These are phyloP conservation scores for Kwoniella bestiolae DNA, from an alignment of 768 basidiomycete species.

Conservation along the genomic window DNA sequence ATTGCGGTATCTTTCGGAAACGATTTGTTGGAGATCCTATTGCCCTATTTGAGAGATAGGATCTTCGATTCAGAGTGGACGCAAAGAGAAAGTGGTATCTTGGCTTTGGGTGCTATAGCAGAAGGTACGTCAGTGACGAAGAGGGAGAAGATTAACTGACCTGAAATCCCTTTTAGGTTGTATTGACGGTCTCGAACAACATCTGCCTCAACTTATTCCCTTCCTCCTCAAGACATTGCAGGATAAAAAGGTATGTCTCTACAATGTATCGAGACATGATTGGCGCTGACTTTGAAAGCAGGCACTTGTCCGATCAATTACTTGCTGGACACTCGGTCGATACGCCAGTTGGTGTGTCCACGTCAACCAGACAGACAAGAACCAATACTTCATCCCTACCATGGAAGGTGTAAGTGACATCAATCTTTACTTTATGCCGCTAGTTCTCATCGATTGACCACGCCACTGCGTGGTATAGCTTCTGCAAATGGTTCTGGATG, in stretches of 20 bases:
- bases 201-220: slow-evolving; percentile 88
- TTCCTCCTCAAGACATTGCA: slow-evolving; percentile 88
- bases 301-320: slow-evolving; percentile 97
- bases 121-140: slow-evolving; percentile 69
- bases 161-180: slow-evolving; percentile 67
- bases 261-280: not conserved
- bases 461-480: slow-evolving; percentile 64
- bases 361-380: slow-evolving; percentile 80
- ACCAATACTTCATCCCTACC: slow-evolving; percentile 88
- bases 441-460: not conserved
- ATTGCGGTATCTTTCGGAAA: slow-evolving; percentile 88
- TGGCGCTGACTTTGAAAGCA: slow-evolving; percentile 52
- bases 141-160: too few relatives aligned
- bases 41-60: slow-evolving; percentile 88
- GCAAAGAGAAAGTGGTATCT: slow-evolving; percentile 90
- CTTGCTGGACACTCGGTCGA: slow-evolving; percentile 98
- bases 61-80: slow-evolving; percentile 92
- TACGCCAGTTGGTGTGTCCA: slow-evolving; percentile 93
- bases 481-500: slow-evolving; percentile 94
- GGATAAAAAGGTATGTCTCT: slow-evolving; percentile 76
- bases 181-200: slow-evolving; percentile 92
- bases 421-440: not conserved
- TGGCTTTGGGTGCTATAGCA: slow-evolving; percentile 96
- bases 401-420: slow-evolving; percentile 84
- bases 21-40: slow-evolving; percentile 85